Evolutionary conservation across 2,329 filamentous ascomycete species (phyloP).

Genomic region (Leptosphaerulina australis): DNA sequence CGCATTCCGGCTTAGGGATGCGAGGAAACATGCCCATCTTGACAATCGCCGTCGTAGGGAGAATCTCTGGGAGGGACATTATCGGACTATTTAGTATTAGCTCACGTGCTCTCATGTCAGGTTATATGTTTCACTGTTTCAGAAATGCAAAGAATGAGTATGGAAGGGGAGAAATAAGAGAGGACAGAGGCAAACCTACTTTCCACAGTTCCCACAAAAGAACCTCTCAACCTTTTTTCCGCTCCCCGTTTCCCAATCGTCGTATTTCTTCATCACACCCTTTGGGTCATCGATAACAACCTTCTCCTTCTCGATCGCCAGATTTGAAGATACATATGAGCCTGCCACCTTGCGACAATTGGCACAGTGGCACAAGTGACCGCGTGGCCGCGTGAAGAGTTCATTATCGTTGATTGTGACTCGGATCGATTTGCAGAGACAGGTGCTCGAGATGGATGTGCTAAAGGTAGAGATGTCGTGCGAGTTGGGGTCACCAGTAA

Average conservation of each 20-base stretch:
- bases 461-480: conserved; percentile 44
- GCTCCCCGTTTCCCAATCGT: conserved; percentile 54
- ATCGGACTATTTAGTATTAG: conserved; percentile 58
- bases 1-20: conserved; percentile 55
- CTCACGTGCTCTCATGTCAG: too few relatives aligned
- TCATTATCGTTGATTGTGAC: conserved; percentile 57
- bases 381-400: conserved; percentile 52
- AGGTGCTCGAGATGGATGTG: conserved; percentile 49
- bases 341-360: conserved; percentile 60
- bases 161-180: too few relatives aligned
- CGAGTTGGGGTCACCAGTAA: conserved; percentile 50
- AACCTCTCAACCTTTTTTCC: conserved; percentile 54
- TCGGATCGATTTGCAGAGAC: conserved; percentile 56
- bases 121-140: too few relatives aligned
- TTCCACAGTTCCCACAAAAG: conserved; percentile 58
- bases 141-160: too few relatives aligned
- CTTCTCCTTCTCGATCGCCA: conserved; percentile 53
- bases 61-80: conserved; percentile 51
- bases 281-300: conserved; percentile 54
- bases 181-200: conserved; percentile 19
- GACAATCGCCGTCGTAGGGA: conserved; percentile 53
- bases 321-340: conserved; percentile 50
- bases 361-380: conserved; percentile 57
- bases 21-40: conserved; percentile 60
- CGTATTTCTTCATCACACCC: conserved; percentile 54